These are phyloP conservation scores for Hibiscus trionum DNA, from an alignment of 345 rosid species.

Conservation along the genomic window DNA sequence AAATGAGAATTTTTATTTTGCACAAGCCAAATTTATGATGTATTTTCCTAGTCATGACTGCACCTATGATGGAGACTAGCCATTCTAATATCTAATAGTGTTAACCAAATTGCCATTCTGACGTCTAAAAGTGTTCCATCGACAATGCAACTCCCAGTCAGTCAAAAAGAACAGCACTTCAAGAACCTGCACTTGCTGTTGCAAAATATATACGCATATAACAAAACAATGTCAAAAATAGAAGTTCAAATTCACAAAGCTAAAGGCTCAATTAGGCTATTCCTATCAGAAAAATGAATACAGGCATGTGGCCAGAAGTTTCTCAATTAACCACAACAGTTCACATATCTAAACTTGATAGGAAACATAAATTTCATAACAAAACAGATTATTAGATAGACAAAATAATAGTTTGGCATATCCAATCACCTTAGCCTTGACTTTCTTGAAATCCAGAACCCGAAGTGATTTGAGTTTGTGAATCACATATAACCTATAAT, in stretches of 20 bases:
- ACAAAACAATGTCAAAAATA: not conserved
- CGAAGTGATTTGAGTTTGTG: constrained; percentile 79
- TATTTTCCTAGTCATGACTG: not conserved
- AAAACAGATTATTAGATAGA: not conserved
- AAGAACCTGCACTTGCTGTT: not conserved
- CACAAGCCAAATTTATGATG: not conserved
- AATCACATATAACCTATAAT: constrained; percentile 87
- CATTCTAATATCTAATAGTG: too few relatives aligned
- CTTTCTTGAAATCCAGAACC: constrained; percentile 89
- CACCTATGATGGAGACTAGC: not conserved
- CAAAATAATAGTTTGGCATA: not conserved
- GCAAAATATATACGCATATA: not conserved
- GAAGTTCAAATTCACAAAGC: not conserved
- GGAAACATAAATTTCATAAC: not conserved
- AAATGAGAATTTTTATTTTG: not conserved
- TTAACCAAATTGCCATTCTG: not conserved
- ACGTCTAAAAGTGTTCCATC: not conserved
- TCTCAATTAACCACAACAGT: not conserved
- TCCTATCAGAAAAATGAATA: not conserved
- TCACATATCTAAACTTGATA: not conserved
- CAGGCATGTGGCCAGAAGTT: not conserved
- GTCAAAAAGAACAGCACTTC: not conserved
- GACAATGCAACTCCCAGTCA: not conserved
- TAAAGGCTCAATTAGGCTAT: not conserved
- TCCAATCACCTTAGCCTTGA: constrained; percentile 71